Evolutionary conservation across 2,329 filamentous ascomycete species (phyloP), one percentile per base, ranked within the genome.

Genomic region (Diaporthe sp.): DNA sequence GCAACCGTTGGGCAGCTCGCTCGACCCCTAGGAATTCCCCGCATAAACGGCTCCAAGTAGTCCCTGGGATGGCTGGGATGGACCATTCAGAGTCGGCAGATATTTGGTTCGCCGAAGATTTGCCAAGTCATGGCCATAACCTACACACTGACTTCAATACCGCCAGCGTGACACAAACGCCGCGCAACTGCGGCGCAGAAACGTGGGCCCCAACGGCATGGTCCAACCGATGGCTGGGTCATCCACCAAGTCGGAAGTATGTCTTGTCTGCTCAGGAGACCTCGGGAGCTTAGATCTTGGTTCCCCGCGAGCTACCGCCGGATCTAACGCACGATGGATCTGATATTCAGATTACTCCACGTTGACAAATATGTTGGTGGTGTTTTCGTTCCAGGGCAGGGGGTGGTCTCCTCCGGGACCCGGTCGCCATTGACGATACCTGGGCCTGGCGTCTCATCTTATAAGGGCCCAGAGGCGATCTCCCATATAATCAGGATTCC

Each of bases 1-100:
- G 67, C 10, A 34, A 61, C 75, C 75, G 75, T 34, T n/a, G 19
- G 25, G 10, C 39, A 67, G 67, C 44, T 25, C 6, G 37, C 25
- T 68, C 28, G 13, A 55, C 67, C 61, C 53, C 31, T 49, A 65
- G 39, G 53, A 31, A n/a, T 70, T 57, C 75, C 68, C 75, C 75
- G 75, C 75, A 76, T 65, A 65, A 28, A 49, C 73, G 75, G 75
- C 73, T 75, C 73, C 53, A 76, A 74, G 75, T 69, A 42, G 31
- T 53, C 22, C 61, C 58, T 73, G 46, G 72, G 46, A 55, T 44
- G 42, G 34, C 58, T 55, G 58, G 70, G 19, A 44, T 57, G 58
- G 34, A 42, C 67, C 51, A 34, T 19, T 22, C 10, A 62, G 17
- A 51, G n/a, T 73, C 75, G 75, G 75, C 73, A 76, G 39, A 73